These are phyloP conservation scores for Wickerhamiella australiensis DNA, from an alignment of 805 yeast species.

Conservation along the genomic window DNA sequence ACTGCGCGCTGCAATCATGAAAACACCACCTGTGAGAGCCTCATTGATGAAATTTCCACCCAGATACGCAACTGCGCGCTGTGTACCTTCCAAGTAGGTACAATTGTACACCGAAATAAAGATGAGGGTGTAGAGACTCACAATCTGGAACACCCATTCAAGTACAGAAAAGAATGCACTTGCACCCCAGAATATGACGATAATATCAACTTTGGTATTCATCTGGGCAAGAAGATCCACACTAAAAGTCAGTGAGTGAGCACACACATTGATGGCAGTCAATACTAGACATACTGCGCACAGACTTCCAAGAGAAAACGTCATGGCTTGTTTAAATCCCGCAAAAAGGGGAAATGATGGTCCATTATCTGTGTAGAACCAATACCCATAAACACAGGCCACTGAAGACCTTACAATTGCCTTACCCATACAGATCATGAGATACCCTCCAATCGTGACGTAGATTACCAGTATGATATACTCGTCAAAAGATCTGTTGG, in stretches of 20 bases:
- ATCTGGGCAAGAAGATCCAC: slow-evolving; percentile 5
- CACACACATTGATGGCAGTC: slow-evolving; percentile 50
- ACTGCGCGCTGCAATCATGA: slow-evolving; percentile 63
- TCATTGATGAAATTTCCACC: slow-evolving; percentile 49
- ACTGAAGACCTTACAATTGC: slow-evolving; percentile 71
- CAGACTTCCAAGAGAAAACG: slow-evolving; percentile 81
- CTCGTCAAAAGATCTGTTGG: slow-evolving; percentile 29
- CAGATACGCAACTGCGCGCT: slow-evolving; percentile 55
- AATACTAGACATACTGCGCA: slow-evolving; percentile 74
- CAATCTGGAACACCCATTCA: slow-evolving; percentile 72
- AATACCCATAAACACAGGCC: slow-evolving; percentile 68
- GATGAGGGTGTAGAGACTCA: slow-evolving; percentile 83
- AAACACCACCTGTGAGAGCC: slow-evolving; percentile 64
- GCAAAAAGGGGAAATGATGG: slow-evolving; percentile 41
- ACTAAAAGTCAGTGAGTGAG: slow-evolving; percentile 10
- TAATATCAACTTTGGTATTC: slow-evolving; percentile 14
- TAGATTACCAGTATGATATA: slow-evolving; percentile 59
- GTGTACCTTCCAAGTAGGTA: slow-evolving; percentile 60
- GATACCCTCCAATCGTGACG: slow-evolving; percentile 72
- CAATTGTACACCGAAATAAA: slow-evolving; percentile 81
- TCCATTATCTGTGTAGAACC: slow-evolving; percentile 67
- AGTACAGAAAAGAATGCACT: slow-evolving; percentile 40
- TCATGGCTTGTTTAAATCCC: slow-evolving; percentile 64
- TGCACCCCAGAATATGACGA: slow-evolving; percentile 18
- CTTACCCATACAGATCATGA: slow-evolving; percentile 68